Base-by-base conservation (phyloP, 345 rosid genomes). In the Angophora floribunda region DNA sequence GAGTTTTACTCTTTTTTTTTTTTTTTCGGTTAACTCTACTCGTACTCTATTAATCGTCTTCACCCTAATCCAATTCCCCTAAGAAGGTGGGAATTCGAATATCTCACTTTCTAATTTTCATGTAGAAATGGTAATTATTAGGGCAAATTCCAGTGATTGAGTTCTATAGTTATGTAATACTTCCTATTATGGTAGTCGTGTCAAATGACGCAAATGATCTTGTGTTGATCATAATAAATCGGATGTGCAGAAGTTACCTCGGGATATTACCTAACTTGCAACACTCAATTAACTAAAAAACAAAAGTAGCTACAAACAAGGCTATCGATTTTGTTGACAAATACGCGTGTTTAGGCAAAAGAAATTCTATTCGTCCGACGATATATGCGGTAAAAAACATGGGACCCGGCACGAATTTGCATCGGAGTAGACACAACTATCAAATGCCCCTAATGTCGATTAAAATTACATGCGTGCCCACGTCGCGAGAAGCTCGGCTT, bases 381-480 rank as follows among this genome's bases (percentile, higher is more conserved):
- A 70, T 5, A 36, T 36, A 1, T 36, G 6, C 2, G 2, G 14
- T 9, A 4, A 36, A 9, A 14, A 67, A 24, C 4, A 28, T 12
- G 82, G 36, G 13, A 19, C 13, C 17, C 19, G 12, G 6, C 1
- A 7, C 26, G 22, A 36, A 70, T 70, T 70, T 17, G 47, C 22
- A 36, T 36, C 4, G 13, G 11, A 70, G 2, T 36, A 9, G 13
- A 9, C 7, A 70, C 22, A 7, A 9, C 12, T 9, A 36, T 19
- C 1, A 1, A 6, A 36, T 19, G 1, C 13, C 82, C 49, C 7
- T 36, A 5, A 70, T 41, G 1, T 70, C 0, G 24, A 5, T 1
- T 4, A 22, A 32, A 32, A 67, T 7, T 11, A 15, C 22, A 10
- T 26, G 22, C 41, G 22, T 16, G 44, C 45, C 22, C 32, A 12